phyloP scores from a whole-genome alignment of 768 basidiomycete genomes.

The Naganishia vaughanmartiniae region DNA sequence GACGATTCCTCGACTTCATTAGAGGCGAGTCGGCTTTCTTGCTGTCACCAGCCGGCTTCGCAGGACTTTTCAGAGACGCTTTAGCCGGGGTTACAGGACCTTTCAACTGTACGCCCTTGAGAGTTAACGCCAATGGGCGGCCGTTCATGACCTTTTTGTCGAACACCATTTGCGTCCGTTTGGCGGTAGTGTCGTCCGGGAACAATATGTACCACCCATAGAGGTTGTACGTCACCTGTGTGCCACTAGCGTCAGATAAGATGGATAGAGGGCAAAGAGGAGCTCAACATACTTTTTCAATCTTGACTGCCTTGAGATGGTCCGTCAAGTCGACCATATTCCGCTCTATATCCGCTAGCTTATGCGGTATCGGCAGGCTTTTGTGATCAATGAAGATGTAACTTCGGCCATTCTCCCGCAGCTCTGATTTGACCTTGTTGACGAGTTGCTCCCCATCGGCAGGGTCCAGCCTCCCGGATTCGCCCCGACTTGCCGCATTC shows the following conservation, averaged over 20 bases:
- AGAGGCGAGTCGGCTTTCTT: neutral
- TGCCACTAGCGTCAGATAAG: constrained; percentile 23
- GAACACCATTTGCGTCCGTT: constrained; percentile 68
- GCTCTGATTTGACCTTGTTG: constrained; percentile 17
- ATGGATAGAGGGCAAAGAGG: neutral
- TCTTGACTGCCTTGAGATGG: constrained; percentile 58
- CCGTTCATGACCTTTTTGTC: constrained; percentile 42
- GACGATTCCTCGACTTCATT: neutral
- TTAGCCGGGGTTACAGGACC: neutral
- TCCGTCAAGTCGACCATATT: constrained; percentile 65
- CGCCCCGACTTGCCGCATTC: neutral
- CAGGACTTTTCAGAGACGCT: neutral
- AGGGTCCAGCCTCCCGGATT: neutral
- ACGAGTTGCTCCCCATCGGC: neutral
- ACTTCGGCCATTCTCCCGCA: constrained; percentile 39
- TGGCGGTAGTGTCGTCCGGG: constrained; percentile 61
- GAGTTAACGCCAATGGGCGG: neutral
- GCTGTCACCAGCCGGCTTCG: neutral
- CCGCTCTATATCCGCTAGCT: neutral
- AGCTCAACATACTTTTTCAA: constrained; percentile 2
- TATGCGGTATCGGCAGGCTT: constrained; percentile 27
- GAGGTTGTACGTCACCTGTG: constrained; percentile 69
- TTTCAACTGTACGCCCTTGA: neutral
- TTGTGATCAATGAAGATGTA: constrained; percentile 41
- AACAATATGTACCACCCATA: constrained; percentile 82